phyloP scores from a whole-genome alignment of 352 stramenopile species.

The Blastocystis sp. region DNA sequence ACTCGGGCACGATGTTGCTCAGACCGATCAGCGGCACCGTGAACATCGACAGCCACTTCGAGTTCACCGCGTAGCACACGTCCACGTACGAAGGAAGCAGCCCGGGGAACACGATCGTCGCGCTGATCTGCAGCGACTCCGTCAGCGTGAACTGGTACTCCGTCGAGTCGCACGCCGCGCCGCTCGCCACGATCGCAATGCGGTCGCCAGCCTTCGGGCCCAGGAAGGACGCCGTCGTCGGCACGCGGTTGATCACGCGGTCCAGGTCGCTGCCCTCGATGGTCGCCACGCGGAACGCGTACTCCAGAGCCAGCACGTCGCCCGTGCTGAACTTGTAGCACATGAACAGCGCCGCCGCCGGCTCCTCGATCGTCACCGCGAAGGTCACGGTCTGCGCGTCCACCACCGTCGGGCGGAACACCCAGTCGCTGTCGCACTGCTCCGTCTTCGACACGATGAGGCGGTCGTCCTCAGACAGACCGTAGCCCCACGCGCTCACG shows the following conservation, averaged over 20 bases:
- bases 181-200: conserved; percentile 32
- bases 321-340: conserved; percentile 55
- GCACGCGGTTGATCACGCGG: conserved; percentile 33
- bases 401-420: not conserved
- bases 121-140: conserved; percentile 10
- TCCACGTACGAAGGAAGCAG: conserved; percentile 19
- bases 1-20: conserved; percentile 67
- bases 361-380: not conserved
- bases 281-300: conserved; percentile 12
- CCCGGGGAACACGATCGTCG: conserved; percentile 1
- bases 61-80: conserved; percentile 69
- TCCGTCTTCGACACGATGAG: not conserved
- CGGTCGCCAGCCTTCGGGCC: conserved; percentile 30
- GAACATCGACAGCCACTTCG: conserved; percentile 9
- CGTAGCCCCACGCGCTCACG: not conserved
- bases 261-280: conserved; percentile 6
- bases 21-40: conserved; percentile 39
- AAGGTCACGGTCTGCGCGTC: not conserved
- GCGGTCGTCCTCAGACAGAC: conserved; percentile 12
- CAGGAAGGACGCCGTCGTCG: not conserved
- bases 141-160: not conserved
- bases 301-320: not conserved
- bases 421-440: not conserved
- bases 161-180: conserved; percentile 15
- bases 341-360: not conserved